Conservation (phyloP, 352 stramenopile genomes). For the Globisporangium sylvaticum region DNA sequence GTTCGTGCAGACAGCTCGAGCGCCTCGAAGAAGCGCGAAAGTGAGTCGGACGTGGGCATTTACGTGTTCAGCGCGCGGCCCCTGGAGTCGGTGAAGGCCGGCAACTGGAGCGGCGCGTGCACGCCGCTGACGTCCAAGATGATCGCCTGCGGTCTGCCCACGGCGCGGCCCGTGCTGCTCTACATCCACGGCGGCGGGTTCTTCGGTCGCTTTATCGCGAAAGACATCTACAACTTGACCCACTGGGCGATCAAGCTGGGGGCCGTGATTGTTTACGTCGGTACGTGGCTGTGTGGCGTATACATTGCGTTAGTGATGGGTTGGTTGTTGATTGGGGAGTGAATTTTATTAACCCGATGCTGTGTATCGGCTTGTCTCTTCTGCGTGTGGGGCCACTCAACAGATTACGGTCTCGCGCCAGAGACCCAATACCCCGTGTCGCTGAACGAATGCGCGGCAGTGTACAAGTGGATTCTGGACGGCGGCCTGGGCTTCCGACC, state of each 20-base stretch:
- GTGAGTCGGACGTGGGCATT: constrained; percentile 61
- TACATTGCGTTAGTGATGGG: background rate
- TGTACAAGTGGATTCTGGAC: constrained; percentile 84
- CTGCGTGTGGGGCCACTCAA: background rate
- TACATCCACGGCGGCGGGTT: constrained; percentile 88
- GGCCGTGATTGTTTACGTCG: constrained; percentile 86
- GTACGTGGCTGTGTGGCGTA: constrained; percentile 25
- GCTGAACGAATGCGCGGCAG: constrained; percentile 69
- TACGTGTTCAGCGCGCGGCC: constrained; percentile 67
- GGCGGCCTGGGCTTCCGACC: constrained; percentile 71
- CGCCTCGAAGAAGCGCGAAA: constrained; percentile 28
- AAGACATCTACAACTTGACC: constrained; percentile 77
- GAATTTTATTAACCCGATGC: background rate
- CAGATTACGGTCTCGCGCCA: constrained; percentile 80
- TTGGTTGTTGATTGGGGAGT: background rate
- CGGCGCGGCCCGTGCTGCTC: constrained; percentile 63
- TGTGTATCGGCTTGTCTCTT: constrained; percentile 8
- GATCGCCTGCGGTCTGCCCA: constrained; percentile 67
- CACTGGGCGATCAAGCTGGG: constrained; percentile 64
- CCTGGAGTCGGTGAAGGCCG: constrained; percentile 51
- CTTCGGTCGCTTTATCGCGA: constrained; percentile 85
- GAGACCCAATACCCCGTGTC: constrained; percentile 80
- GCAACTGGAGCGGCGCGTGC: constrained; percentile 64
- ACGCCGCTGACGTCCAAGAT: constrained; percentile 54
- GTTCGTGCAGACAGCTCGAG: constrained; percentile 41